Conservation (phyloP, 169 alveolate genomes). For the Babesia sp. region DNA sequence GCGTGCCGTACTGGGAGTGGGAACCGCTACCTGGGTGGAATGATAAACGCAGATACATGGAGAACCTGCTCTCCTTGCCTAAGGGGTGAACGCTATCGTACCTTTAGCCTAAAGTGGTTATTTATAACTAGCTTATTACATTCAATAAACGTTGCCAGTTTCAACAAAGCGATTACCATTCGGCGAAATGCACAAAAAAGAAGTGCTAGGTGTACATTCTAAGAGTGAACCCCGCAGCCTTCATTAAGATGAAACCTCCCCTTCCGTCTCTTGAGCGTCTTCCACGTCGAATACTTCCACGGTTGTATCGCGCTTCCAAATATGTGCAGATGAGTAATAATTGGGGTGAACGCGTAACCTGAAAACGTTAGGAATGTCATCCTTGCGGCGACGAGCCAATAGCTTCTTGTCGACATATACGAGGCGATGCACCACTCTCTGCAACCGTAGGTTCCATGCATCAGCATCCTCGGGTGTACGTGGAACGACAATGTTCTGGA, state of each 20-base stretch:
- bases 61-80: neutral
- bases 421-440: slow-evolving; percentile 69
- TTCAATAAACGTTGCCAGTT: too few species aligned
- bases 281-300: neutral
- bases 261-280: neutral
- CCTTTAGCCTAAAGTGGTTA: too few species aligned
- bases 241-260: too few species aligned
- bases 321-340: slow-evolving; percentile 65
- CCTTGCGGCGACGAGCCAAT: slow-evolving; percentile 55
- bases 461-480: slow-evolving; percentile 73
- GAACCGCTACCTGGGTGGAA: slow-evolving; percentile 8
- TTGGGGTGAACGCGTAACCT: slow-evolving; percentile 76
- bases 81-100: too few species aligned
- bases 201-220: too few species aligned
- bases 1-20: slow-evolving; percentile 33
- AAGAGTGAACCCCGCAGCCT: too few species aligned
- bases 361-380: slow-evolving; percentile 64
- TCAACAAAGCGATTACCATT: too few species aligned
- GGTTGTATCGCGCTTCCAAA: slow-evolving; percentile 37
- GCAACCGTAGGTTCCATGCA: slow-evolving; percentile 73
- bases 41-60: slow-evolving; percentile 2
- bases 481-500: slow-evolving; percentile 69
- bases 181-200: too few species aligned
- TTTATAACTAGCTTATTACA: too few species aligned
- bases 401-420: slow-evolving; percentile 72